Conservation (phyloP, 768 basidiomycete species). For the Trametes cinnabarina region DNA sequence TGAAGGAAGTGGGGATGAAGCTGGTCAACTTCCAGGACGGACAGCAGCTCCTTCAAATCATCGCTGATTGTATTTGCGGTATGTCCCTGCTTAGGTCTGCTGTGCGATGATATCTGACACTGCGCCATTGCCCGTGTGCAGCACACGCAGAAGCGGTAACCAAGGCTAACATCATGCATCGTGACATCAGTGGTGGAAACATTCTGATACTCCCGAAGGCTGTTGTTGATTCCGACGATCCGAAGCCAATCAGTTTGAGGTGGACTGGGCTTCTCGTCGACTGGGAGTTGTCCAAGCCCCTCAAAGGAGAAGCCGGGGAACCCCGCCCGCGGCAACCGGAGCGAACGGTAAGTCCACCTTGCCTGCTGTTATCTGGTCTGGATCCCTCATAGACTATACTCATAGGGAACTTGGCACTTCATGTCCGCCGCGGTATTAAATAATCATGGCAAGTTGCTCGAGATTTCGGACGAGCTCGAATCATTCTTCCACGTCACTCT, state of each 20-base stretch:
- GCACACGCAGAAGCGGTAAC: background rate
- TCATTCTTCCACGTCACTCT: conserved; percentile 17
- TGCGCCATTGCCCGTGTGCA: background rate
- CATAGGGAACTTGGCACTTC: conserved; percentile 24
- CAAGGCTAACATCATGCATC: background rate
- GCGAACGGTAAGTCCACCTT: background rate
- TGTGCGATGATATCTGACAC: background rate
- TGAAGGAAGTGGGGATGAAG: conserved; percentile 1
- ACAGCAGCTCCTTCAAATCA: background rate
- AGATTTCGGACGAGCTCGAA: conserved; percentile 22
- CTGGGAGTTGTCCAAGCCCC: background rate
- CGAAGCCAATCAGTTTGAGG: background rate
- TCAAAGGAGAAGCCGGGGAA: background rate
- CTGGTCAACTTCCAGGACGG: background rate
- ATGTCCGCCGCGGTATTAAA: conserved; percentile 11
- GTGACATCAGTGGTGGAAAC: conserved; percentile 9
- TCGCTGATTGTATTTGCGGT: conserved; percentile 3
- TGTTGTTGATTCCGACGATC: background rate
- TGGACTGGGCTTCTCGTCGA: background rate
- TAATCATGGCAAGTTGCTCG: conserved; percentile 4
- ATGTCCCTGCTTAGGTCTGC: too few relatives aligned
- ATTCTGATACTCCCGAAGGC: conserved; percentile 1
- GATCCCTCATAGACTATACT: too few relatives aligned
- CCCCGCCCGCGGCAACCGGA: background rate
- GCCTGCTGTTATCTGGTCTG: too few relatives aligned